Base-by-base conservation (phyloP, 208 protist genomes). In the Hexamita inflata region DNA sequence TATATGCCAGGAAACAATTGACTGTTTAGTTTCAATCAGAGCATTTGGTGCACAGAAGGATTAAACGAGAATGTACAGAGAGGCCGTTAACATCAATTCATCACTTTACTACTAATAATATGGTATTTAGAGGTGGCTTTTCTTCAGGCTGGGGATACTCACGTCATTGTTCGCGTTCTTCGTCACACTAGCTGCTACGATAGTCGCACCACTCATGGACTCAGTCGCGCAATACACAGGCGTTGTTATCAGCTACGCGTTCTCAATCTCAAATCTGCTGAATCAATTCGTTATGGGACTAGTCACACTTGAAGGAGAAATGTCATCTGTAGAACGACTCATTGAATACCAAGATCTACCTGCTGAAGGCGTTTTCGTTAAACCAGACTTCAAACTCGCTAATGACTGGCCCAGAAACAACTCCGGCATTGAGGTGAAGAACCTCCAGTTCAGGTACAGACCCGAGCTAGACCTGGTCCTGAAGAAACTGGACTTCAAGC, bases 1-100 rank as follows among this genome's bases (percentile, higher is more conserved):
- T 0, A 68, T 92, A 73, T 88, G 95, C 41, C 78, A 74, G 40
- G 92, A 96, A 73, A 91, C 91, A 0, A 75, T 95, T 13, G 77
- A 70, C 13, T 91, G 92, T 32, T 62, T 89, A 0, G 61, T 78
- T 1, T 91, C 86, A 9, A 93, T 95, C 73, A 68, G 79, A 41
- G 83, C 89, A 7, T 93, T 81, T 75, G 62, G 78, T 19, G 78
- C 79, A 59, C 15, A 64, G 30, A 19, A 60, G 39, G 19, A 62
- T n/a, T 75, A 73, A 28, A 30, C 59, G 26, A 1, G 49, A 13
- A 0, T 2, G 0, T 59, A n/a, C 32, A 2, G 78, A 35, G 57
- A 59, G 2, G 35, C 9, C 11, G 30, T 74, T 0, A 58, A 70
- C 0, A 29, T 40, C 13, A 38, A 49, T 45, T 42, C 32, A 34